A percentile compares a stretch with the other conserved stretches of the same genome.
Conservation (phyloP, 2,329 filamentous ascomycete genomes). For the Cryphonectria naterciae region DNA sequence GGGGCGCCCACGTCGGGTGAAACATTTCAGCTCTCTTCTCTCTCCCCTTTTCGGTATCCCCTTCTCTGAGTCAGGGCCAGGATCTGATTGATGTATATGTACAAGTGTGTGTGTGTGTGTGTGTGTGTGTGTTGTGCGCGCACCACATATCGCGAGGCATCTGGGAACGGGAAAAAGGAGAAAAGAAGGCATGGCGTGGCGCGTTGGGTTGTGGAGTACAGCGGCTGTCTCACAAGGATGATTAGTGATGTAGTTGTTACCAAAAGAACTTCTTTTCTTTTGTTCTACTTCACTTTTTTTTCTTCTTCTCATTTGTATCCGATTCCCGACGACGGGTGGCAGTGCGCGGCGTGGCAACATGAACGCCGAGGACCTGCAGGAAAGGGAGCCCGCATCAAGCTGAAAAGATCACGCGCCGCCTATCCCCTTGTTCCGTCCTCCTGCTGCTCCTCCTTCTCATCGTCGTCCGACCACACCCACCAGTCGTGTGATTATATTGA, state of each 20-base stretch:
- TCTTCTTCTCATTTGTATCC: background rate
- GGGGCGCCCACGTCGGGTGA: too few relatives aligned
- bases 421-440: background rate
- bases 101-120: background rate
- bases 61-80: too few relatives aligned
- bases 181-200: background rate
- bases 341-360: background rate
- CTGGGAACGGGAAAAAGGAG: background rate
- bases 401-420: background rate
- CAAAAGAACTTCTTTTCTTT: too few relatives aligned
- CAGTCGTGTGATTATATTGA: background rate
- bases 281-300: background rate
- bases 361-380: background rate
- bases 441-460: background rate
- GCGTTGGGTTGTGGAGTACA: background rate
- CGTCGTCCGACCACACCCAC: background rate
- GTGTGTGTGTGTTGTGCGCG: background rate
- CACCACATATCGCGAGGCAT: background rate
- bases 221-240: background rate
- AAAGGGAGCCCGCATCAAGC: background rate
- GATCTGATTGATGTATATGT: background rate
- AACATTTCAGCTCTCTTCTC: too few relatives aligned
- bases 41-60: too few relatives aligned
- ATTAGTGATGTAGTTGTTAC: too few relatives aligned
- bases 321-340: background rate